Conservation (phyloP, 306 rosid genomes). For the Elaeagnus macrophylla region DNA sequence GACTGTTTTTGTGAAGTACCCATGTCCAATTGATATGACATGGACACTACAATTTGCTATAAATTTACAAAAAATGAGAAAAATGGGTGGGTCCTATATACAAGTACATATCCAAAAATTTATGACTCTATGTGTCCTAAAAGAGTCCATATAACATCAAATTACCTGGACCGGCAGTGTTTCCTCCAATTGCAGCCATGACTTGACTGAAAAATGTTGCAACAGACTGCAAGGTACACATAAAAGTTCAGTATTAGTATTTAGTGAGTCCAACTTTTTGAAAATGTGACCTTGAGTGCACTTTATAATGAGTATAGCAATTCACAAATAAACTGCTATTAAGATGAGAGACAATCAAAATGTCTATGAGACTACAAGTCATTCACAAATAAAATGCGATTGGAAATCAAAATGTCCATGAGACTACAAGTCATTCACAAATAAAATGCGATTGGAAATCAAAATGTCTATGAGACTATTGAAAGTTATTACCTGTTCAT, state of each 20-base stretch:
- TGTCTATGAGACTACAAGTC: not conserved
- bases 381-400: not conserved
- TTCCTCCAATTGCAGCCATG: slow-evolving; percentile 95
- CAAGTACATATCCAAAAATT: too few relatives aligned
- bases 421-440: not conserved
- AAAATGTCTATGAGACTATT: not conserved
- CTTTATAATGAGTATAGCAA: too few relatives aligned
- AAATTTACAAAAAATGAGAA: too few relatives aligned
- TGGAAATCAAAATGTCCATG: not conserved
- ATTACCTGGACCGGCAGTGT: slow-evolving; percentile 95
- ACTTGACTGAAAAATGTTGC: slow-evolving; percentile 97
- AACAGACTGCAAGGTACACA: slow-evolving; percentile 64
- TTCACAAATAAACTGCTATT: too few relatives aligned
- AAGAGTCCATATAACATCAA: too few relatives aligned
- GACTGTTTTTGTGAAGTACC: too few relatives aligned
- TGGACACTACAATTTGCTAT: too few relatives aligned
- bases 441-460: not conserved
- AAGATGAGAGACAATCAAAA: slow-evolving; percentile 6
- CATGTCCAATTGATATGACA: too few relatives aligned
- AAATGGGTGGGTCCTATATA: too few relatives aligned
- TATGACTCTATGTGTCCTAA: too few relatives aligned
- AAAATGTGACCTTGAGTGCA: too few relatives aligned
- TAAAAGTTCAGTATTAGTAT: not conserved
- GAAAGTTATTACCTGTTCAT: slow-evolving; percentile 75
- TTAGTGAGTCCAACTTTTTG: not conserved